Evolutionary conservation across 768 basidiomycete genomes (phyloP).

Genomic region (Termitomyces sp.): DNA sequence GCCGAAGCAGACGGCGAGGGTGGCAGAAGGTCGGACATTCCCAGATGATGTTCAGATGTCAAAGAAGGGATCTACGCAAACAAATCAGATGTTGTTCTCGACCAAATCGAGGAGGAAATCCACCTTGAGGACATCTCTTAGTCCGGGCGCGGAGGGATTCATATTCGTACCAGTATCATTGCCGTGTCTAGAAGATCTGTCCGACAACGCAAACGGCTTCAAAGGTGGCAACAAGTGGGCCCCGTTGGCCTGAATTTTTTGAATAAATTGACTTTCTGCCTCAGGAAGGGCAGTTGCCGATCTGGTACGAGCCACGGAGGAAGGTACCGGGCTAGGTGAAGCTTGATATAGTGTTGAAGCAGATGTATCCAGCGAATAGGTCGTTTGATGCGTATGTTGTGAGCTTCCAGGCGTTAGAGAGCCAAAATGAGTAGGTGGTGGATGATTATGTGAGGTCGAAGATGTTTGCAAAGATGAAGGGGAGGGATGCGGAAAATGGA

Average conservation of each 20-base stretch:
- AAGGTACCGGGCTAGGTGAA: conserved; percentile 21
- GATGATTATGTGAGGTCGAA: conserved; percentile 19
- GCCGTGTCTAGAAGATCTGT: conserved; percentile 46
- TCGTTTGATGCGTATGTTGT: conserved; percentile 48
- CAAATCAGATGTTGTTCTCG: neutral
- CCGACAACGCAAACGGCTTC: conserved; percentile 39
- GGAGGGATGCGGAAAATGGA: conserved; percentile 37
- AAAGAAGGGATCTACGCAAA: conserved; percentile 55
- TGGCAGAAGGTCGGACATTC: conserved; percentile 66
- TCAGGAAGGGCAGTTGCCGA: conserved; percentile 42
- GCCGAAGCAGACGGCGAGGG: conserved; percentile 61
- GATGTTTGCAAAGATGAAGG: conserved; percentile 20
- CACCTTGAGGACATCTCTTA: conserved; percentile 77
- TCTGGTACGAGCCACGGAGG: conserved; percentile 37
- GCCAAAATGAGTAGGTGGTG: conserved; percentile 31
- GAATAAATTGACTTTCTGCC: conserved; percentile 10
- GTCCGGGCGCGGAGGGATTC: conserved; percentile 46
- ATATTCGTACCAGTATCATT: conserved; percentile 39
- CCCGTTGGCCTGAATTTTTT: conserved; percentile 14
- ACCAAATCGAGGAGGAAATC: neutral
- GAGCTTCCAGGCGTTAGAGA: conserved; percentile 25
- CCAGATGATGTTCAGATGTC: conserved; percentile 67
- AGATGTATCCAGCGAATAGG: conserved; percentile 52
- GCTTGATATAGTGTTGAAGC: conserved; percentile 26
- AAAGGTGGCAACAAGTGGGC: conserved; percentile 37